Conservation (phyloP, 1,284 basidiomycete genomes). For the Ustilago cynodontis region DNA sequence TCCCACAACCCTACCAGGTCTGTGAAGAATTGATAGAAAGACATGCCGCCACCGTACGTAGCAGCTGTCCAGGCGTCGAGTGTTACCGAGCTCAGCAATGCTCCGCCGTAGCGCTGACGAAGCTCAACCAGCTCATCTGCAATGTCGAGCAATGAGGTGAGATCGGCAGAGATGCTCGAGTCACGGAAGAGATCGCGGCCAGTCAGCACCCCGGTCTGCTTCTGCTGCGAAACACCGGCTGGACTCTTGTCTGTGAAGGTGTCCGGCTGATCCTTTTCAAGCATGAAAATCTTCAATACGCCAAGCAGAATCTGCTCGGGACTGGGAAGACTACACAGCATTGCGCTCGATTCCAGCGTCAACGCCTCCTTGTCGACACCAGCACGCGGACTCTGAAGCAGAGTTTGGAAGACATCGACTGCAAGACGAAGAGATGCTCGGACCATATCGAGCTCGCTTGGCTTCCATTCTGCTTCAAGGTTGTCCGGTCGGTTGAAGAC, state of each 20-base stretch:
- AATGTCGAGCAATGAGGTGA: constrained; percentile 71
- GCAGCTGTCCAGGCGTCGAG: constrained; percentile 36
- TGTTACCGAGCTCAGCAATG: constrained; percentile 72
- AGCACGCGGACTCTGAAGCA: constrained; percentile 3
- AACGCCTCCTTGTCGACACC: not conserved
- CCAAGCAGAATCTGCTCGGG: constrained; percentile 73
- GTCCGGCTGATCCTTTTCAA: constrained; percentile 72
- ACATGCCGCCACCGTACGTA: constrained; percentile 54
- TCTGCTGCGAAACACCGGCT: constrained; percentile 22
- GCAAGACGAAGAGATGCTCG: constrained; percentile 77
- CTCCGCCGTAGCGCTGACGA: constrained; percentile 2
- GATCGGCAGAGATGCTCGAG: constrained; percentile 74
- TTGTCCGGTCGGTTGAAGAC: constrained; percentile 76
- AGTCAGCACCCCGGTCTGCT: constrained; percentile 47
- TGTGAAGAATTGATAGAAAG: constrained; percentile 92
- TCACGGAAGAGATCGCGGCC: constrained; percentile 80
- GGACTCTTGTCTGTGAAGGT: constrained; percentile 29
- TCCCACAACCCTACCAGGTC: constrained; percentile 91
- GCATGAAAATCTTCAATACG: constrained; percentile 94
- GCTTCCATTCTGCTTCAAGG: constrained; percentile 81
- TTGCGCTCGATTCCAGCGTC: constrained; percentile 12
- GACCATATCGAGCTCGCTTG: constrained; percentile 83
- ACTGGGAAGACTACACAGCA: constrained; percentile 34
- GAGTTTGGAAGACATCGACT: constrained; percentile 66
- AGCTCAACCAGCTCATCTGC: constrained; percentile 42